Conservation (phyloP, 2,329 filamentous ascomycete species). For the Fusarium udum region DNA sequence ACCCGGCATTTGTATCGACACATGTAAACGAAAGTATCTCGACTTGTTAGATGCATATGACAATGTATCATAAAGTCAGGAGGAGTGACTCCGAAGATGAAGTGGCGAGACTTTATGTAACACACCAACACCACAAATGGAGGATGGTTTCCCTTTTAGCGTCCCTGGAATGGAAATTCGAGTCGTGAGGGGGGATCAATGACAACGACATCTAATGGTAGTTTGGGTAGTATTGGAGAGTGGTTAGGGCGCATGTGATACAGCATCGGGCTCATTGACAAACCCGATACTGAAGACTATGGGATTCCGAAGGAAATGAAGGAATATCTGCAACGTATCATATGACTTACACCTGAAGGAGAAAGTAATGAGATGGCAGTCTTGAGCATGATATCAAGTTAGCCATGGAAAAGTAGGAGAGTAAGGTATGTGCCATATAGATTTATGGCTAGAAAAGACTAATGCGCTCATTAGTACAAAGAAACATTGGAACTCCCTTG, state of each 20-base stretch:
- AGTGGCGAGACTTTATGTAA: constrained; percentile 6
- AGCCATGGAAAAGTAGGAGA: background rate
- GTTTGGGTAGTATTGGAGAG: background rate
- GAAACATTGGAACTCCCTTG: background rate
- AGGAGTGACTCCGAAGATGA: background rate
- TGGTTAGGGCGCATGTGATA: background rate
- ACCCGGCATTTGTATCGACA: background rate
- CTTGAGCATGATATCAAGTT: background rate
- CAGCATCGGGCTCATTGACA: background rate
- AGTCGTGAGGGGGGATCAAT: constrained; percentile 21
- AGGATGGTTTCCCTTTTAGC: constrained; percentile 12
- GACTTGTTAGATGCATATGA: background rate
- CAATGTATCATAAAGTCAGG: background rate
- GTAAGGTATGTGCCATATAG: background rate
- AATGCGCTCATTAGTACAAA: background rate
- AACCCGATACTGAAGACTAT: background rate
- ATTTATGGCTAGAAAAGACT: background rate
- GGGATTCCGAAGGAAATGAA: background rate
- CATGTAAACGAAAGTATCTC: background rate
- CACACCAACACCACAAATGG: background rate
- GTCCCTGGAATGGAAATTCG: constrained; percentile 1
- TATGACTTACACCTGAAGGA: background rate
- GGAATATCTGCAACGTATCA: background rate
- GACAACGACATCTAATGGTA: constrained; percentile 16
- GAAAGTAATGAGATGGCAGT: background rate